Conservation (phyloP, 768 basidiomycete species). For the Hypsizygus marmoreus region DNA sequence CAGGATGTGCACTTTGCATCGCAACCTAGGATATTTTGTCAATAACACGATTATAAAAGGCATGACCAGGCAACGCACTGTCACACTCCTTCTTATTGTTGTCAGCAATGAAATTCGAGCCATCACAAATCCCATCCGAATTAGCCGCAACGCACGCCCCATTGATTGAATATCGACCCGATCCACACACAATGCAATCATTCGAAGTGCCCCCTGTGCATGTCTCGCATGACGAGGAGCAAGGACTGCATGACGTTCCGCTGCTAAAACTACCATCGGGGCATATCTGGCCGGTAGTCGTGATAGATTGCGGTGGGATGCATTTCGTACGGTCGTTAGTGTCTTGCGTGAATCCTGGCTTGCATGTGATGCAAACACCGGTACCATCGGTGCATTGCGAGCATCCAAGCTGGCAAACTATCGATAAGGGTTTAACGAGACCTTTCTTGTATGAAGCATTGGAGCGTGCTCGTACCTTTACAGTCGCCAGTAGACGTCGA, state of each 20-base stretch:
- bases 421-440: neutral
- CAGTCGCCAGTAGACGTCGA: conserved; percentile 58
- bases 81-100: conserved; percentile 81
- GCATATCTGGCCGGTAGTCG: conserved; percentile 57
- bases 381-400: conserved; percentile 59
- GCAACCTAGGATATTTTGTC: conserved; percentile 50
- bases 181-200: conserved; percentile 69
- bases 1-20: conserved; percentile 80
- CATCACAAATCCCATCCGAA: conserved; percentile 68
- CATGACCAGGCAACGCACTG: conserved; percentile 44
- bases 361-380: conserved; percentile 73
- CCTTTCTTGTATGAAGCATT: neutral
- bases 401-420: conserved; percentile 70
- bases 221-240: conserved; percentile 64
- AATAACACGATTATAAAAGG: neutral
- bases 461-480: conserved; percentile 42
- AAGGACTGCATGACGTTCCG: conserved; percentile 53
- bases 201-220: conserved; percentile 66
- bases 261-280: conserved; percentile 64
- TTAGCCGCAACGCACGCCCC: conserved; percentile 70
- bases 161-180: conserved; percentile 59
- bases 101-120: conserved; percentile 69
- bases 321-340: conserved; percentile 68
- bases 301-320: conserved; percentile 49
- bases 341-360: conserved; percentile 64